These are phyloP conservation scores for Nicotiana benthamiana DNA, from an alignment of 257 asterid genomes.

Conservation along the genomic window DNA sequence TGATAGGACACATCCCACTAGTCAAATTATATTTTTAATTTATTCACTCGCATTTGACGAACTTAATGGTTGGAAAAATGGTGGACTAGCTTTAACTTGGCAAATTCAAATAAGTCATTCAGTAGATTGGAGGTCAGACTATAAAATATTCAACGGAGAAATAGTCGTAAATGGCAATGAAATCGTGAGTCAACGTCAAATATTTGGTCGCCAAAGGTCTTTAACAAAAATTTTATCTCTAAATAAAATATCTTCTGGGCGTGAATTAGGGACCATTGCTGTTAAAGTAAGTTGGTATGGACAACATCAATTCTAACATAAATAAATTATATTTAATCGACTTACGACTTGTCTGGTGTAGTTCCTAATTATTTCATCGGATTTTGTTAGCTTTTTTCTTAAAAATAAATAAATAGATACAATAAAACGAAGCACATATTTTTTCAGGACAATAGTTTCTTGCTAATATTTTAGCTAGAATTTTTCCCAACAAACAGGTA, in stretches of 20 bases:
- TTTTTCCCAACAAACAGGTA: no score
- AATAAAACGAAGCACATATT: no score
- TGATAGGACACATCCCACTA: slow-evolving; percentile 11
- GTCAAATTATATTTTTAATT: slow-evolving; percentile 5
- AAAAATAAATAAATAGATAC: no score
- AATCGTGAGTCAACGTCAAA: background rate
- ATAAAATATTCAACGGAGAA: background rate
- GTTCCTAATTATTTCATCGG: no score
- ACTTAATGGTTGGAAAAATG: background rate
- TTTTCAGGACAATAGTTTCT: no score
- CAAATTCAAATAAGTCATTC: background rate
- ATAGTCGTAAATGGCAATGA: background rate
- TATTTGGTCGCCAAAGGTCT: background rate
- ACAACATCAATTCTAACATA: background rate
- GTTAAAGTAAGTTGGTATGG: background rate
- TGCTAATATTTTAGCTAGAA: no score
- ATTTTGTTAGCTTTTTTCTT: no score
- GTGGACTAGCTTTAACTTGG: background rate
- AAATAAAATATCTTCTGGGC: background rate
- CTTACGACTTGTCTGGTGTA: background rate
- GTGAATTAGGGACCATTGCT: slow-evolving; percentile 1
- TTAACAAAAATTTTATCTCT: background rate
- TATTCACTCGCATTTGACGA: background rate
- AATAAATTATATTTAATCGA: background rate
- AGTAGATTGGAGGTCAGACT: background rate